These are phyloP conservation scores for Stipa capillata DNA, from an alignment of 176 grass and related monocot genomes.

Conservation along the genomic window DNA sequence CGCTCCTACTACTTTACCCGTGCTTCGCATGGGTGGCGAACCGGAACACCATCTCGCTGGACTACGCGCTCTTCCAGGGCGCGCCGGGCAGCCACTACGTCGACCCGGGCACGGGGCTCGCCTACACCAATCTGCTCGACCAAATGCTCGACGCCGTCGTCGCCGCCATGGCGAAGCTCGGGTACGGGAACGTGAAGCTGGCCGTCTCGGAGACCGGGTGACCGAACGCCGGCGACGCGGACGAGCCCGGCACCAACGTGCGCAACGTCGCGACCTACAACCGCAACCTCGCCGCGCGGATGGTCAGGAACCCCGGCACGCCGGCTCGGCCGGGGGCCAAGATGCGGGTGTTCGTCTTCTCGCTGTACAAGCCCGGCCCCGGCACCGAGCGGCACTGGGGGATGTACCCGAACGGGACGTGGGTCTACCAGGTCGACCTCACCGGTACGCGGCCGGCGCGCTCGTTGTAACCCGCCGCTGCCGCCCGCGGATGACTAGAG, in stretches of 20 bases:
- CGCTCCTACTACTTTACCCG: constrained; percentile 54
- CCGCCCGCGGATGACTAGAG: neutral
- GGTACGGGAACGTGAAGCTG: constrained; percentile 35
- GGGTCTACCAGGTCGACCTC: constrained; percentile 48
- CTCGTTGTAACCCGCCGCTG: constrained; percentile 10
- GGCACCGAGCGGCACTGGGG: constrained; percentile 59
- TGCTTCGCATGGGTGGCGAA: constrained; percentile 54
- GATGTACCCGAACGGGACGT: constrained; percentile 37
- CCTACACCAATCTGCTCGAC: constrained; percentile 61
- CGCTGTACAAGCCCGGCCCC: constrained; percentile 43
- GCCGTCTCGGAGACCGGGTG: constrained; percentile 62
- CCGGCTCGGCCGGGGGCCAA: constrained; percentile 20
- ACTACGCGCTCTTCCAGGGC: constrained; percentile 56
- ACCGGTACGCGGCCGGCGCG: neutral
- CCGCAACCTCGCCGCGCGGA: constrained; percentile 37
- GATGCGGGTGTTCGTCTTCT: constrained; percentile 51
- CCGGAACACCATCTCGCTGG: constrained; percentile 18
- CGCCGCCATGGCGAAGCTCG: constrained; percentile 44
- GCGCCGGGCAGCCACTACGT: constrained; percentile 13
- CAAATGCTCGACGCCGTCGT: constrained; percentile 52
- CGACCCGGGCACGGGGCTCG: constrained; percentile 38
- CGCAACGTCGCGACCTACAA: constrained; percentile 54
- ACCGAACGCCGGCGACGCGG: constrained; percentile 34
- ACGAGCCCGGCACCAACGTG: constrained; percentile 37
- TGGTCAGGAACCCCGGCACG: constrained; percentile 31